phyloP scores from a whole-genome alignment of 495 filamentous ascomycete genomes.

The Xylaria curta region DNA sequence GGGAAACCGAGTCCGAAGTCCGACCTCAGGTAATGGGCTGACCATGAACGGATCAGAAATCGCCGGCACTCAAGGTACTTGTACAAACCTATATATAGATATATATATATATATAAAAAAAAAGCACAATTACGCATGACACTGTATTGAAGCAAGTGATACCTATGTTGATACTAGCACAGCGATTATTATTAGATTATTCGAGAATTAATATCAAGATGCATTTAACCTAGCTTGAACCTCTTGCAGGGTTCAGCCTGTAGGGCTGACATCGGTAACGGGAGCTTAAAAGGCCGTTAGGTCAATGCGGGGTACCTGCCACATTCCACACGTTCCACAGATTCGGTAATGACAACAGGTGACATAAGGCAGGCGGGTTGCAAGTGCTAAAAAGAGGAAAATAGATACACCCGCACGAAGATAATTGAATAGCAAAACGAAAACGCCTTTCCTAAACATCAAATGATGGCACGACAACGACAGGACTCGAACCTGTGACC shows the following conservation, averaged over 20 bases:
- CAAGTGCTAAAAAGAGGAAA: background rate
- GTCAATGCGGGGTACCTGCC: background rate
- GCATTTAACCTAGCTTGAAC: no score
- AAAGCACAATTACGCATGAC: background rate
- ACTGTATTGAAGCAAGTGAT: no score
- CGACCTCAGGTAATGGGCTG: background rate
- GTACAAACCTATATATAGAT: background rate
- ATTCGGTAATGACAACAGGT: background rate
- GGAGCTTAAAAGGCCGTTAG: background rate
- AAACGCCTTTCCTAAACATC: background rate
- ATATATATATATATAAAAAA: background rate
- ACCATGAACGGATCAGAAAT: background rate
- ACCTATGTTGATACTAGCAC: no score
- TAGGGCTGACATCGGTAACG: conserved; percentile 6
- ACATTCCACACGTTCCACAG: background rate
- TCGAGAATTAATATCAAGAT: no score
- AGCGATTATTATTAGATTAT: no score
- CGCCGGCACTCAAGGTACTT: background rate
- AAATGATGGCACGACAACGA: conserved; percentile 16
- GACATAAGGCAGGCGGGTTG: background rate
- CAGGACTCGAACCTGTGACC: conserved; percentile 32
- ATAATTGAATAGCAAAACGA: background rate
- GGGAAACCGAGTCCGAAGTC: conserved; percentile 17
- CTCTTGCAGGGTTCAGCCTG: background rate
- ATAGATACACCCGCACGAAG: background rate